A percentile compares a stretch with the other conserved stretches of the same genome.
phyloP scores from a whole-genome alignment of 768 basidiomycete genomes.

The Xerocomellus dryophilus region DNA sequence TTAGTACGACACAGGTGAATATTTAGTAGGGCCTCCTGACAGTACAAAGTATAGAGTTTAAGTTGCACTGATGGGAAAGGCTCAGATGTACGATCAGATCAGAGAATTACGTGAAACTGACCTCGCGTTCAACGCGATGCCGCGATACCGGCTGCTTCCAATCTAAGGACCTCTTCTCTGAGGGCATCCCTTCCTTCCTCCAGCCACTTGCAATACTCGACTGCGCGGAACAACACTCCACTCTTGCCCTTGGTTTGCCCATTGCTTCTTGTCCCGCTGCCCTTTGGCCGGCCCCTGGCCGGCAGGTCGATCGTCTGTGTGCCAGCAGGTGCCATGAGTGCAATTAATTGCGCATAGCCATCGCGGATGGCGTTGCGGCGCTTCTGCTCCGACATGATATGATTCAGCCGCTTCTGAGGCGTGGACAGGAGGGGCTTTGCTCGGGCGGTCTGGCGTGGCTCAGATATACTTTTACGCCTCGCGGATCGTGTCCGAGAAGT shows the following conservation, averaged over 20 bases:
- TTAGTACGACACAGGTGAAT: neutral
- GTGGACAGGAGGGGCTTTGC: constrained; percentile 70
- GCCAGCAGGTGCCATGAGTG: constrained; percentile 77
- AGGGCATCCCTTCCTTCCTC: constrained; percentile 78
- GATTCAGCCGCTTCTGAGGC: constrained; percentile 86
- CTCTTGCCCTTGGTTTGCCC: constrained; percentile 83
- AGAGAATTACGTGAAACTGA: constrained; percentile 6
- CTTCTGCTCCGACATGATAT: constrained; percentile 94
- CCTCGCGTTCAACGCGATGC: constrained; percentile 13
- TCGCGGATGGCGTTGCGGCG: constrained; percentile 89
- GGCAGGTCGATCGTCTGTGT: constrained; percentile 70
- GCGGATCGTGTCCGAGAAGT: constrained; percentile 11
- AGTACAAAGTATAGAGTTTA: neutral
- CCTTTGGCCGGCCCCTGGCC: constrained; percentile 76
- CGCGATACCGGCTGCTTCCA: constrained; percentile 63
- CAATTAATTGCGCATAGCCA: constrained; percentile 83
- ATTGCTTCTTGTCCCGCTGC: constrained; percentile 62
- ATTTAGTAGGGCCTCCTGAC: neutral
- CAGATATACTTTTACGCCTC: constrained; percentile 25
- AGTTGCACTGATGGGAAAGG: neutral
- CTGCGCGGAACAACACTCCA: constrained; percentile 82
- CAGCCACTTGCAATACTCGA: constrained; percentile 83
- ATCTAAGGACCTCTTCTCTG: constrained; percentile 58
- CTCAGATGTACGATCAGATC: neutral
- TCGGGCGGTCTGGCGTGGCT: constrained; percentile 33